phyloP scores from a whole-genome alignment of 1,139 yeast species.

The Yamadazyma friedrichii region DNA sequence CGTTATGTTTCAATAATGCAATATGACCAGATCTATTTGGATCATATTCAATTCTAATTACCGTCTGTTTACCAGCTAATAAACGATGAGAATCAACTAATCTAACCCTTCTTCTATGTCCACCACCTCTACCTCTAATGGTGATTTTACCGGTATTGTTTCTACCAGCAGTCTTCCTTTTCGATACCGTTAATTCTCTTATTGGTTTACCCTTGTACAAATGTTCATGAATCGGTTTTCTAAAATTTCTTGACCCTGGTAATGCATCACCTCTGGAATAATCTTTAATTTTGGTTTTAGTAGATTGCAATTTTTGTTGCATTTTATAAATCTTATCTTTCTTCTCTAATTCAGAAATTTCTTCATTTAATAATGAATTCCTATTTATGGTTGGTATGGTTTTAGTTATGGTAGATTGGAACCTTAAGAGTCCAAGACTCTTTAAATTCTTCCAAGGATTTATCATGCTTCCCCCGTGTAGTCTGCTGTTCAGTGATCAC shows the following conservation, averaged over 20 bases:
- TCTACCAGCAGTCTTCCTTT: constrained; percentile 82
- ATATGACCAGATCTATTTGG: constrained; percentile 95
- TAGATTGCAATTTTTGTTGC: constrained; percentile 71
- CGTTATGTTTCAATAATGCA: constrained; percentile 72
- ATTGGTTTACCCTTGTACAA: constrained; percentile 84
- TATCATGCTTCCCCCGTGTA: constrained; percentile 2
- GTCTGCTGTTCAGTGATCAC: neutral
- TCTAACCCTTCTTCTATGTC: constrained; percentile 86
- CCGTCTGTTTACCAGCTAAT: constrained; percentile 71
- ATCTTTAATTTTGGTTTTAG: constrained; percentile 68
- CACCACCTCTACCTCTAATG: constrained; percentile 96
- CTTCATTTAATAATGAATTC: constrained; percentile 20
- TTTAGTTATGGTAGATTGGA: constrained; percentile 13
- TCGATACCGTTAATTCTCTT: constrained; percentile 70
- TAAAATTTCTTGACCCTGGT: constrained; percentile 88
- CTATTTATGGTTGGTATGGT: neutral
- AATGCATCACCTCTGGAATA: constrained; percentile 71
- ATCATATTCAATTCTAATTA: constrained; percentile 89
- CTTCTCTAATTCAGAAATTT: constrained; percentile 69
- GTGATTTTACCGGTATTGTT: constrained; percentile 87
- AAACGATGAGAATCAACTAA: constrained; percentile 73
- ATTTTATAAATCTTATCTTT: constrained; percentile 73
- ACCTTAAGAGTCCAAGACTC: constrained; percentile 6
- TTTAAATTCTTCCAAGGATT: constrained; percentile 1
- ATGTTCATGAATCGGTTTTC: constrained; percentile 84